Base-by-base conservation (phyloP, 179 eudicot genomes). In the Carnegiea gigantea region DNA sequence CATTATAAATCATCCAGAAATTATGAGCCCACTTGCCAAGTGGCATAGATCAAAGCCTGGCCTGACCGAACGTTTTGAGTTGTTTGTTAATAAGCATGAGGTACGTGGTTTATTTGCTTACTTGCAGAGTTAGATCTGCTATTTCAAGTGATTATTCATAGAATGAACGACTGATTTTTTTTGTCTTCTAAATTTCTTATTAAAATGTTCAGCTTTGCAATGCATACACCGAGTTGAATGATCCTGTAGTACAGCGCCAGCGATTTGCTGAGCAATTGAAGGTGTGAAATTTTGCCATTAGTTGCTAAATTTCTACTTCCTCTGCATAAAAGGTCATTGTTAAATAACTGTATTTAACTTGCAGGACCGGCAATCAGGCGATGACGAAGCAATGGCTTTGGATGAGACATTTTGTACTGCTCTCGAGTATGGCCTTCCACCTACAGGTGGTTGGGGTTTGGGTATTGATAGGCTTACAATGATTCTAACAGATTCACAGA, bases 21-120 rank as follows among this genome's bases (percentile, higher is more conserved):
- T 96, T 78, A 96, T 96, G 99, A 93, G 97, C 80, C 99, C 99
- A 21, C 81, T 96, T 82, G 99, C 99, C 12, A 96, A 96, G 88
- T 96, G 98, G 98, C 99, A 96, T 83, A 89, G 99, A 85, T 92
- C 97, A 28, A 91, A 84, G 79, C 95, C 97, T 44, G 94, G 97
- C 70, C 85, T 95, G 73, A 94, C 99, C 30, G 99, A 96, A 78
- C 92, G 99, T 46, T 96, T 96, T 71, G 98, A 96, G 82, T 83
- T 95, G 84, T 95, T 96, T 84, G 72, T 96, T 84, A 95, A 95
- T 95, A 96, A 95, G 88, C 98, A 90, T 77, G 98, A 96, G 81
- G 99, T 95, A 87, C 77, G 85, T 80, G 74, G 73, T 82, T 78
- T 43, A 49, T 64, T n/a, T 33, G 21, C 65, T 46, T 15, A 15